Evolutionary conservation across 176 grass and related monocot species (phyloP), one percentile per base, ranked within the genome.

Genomic region (Chrysopogon serrulatus): DNA sequence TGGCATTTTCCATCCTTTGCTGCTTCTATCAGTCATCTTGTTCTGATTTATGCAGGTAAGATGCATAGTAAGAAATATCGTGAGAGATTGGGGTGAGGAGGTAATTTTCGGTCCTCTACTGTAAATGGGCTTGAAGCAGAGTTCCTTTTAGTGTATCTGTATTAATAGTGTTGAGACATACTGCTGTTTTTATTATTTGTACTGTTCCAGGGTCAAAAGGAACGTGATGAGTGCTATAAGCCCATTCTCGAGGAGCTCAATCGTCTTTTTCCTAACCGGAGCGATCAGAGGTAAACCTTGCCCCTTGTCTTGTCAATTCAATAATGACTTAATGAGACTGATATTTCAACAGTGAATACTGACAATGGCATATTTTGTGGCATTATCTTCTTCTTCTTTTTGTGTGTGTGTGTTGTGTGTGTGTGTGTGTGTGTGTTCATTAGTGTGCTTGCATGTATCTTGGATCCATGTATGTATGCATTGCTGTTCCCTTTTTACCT

Each of bases 71-170:
- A 90, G 96, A 87, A 99, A 99, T 85, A 94, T 99, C 1, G 89
- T 99, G 40, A 96, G 96, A 81, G 96, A 99, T 79, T 99, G 96
- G 96, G 91, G 91, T 74, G 54, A 90, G 21, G 96, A 99, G 96
- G 96, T 99, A 86, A 83, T 86, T 82, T 80, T 72, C 33, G 68
- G 40, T 81, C 28, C 16, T 31, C 27, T 31, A 68, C 30, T 40
- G 40, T 86, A 66, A 70, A 63, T 81, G 24, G 30, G 19, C 5
- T 62, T 81, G 53, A 53, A 35, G 33, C 81, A 66, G 57, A 73
- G 14, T 32, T 61, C 73, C 5, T 72, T 79, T 74, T 42, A 41
- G 11, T 68, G 40, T 34, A 69, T 27, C 41, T 68, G 40, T 35
- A 62, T 33, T 41, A 24, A 65, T 71, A 72, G 66, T 81, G 33